A percentile compares a stretch with the other conserved stretches of the same genome.
Evolutionary conservation across 371 early-diverging fungal genomes (phyloP).

Genomic region (Blyttiomyces sp.): DNA sequence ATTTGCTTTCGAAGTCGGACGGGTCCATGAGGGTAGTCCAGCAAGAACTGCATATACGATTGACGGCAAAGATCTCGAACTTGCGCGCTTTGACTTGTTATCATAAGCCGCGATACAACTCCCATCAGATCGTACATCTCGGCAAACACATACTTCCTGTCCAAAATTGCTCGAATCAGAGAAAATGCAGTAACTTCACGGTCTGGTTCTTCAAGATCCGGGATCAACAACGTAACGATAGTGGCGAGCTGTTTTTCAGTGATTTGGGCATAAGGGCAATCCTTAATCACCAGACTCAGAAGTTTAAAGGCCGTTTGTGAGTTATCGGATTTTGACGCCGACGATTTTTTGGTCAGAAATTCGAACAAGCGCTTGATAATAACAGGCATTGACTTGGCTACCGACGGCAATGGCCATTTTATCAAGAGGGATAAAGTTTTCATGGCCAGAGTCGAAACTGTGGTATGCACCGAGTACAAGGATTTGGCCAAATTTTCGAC

Average conservation of each 20-base stretch:
- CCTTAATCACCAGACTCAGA: slow-evolving; percentile 70
- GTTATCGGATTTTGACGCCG: slow-evolving; percentile 71
- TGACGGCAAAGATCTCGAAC: slow-evolving; percentile 81
- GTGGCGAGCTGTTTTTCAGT: slow-evolving; percentile 74
- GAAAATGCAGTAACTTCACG: slow-evolving; percentile 80
- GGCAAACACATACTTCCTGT: slow-evolving; percentile 76
- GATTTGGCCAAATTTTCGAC: slow-evolving; percentile 77
- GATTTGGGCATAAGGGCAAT: slow-evolving; percentile 56
- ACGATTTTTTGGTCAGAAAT: slow-evolving; percentile 62
- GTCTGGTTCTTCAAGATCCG: slow-evolving; percentile 87
- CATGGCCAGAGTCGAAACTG: slow-evolving; percentile 64
- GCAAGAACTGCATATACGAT: slow-evolving; percentile 79
- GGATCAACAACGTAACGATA: slow-evolving; percentile 73
- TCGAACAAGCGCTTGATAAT: slow-evolving; percentile 63
- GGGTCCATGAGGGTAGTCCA: slow-evolving; percentile 90
- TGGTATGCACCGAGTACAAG: slow-evolving; percentile 73
- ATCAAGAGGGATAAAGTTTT: slow-evolving; percentile 66
- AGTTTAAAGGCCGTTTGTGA: slow-evolving; percentile 77
- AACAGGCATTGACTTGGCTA: slow-evolving; percentile 62
- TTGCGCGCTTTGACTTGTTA: slow-evolving; percentile 77
- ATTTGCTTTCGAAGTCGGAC: slow-evolving; percentile 75
- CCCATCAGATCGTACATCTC: slow-evolving; percentile 92
- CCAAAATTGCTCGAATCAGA: slow-evolving; percentile 79
- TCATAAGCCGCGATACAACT: slow-evolving; percentile 69
- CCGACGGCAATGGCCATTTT: slow-evolving; percentile 65